These are phyloP conservation scores for Cornus florida DNA, from an alignment of 148 eudicot species.

Conservation along the genomic window DNA sequence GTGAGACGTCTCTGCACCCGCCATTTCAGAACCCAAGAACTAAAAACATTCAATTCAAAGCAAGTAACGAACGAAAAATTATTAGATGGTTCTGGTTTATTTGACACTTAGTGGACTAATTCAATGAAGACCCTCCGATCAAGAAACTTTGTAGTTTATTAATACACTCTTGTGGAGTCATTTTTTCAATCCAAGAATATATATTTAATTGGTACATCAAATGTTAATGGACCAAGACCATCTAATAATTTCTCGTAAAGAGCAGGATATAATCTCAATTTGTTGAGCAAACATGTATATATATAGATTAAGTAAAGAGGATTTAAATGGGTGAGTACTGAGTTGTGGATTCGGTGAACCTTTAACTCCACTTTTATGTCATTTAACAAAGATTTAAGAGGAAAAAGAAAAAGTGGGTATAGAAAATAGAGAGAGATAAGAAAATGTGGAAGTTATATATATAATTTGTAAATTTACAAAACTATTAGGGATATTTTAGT, in stretches of 20 bases:
- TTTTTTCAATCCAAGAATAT: no score
- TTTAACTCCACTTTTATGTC: neutral
- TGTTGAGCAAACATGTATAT: neutral
- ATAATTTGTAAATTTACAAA: no score
- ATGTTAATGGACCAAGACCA: no score
- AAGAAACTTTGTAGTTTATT: no score
- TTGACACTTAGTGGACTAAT: no score
- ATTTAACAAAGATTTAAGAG: neutral
- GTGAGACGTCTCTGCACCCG: conserved; percentile 25
- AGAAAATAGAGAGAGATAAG: neutral
- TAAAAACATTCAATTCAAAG: neutral
- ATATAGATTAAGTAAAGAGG: neutral
- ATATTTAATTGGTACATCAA: no score
- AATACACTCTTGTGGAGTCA: no score
- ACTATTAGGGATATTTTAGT: no score
- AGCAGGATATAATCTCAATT: neutral
- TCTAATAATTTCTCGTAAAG: no score
- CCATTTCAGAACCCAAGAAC: conserved; percentile 24
- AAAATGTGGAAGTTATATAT: neutral
- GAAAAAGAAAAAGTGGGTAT: neutral
- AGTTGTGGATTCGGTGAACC: neutral
- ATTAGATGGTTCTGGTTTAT: no score
- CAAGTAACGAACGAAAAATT: no score
- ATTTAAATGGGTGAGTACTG: neutral
- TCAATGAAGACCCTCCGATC: no score